Percentiles rank a stretch among this genome's conserved stretches.
These are phyloP conservation scores for Malassezia pachydermatis DNA, from an alignment of 1,284 basidiomycete species.

Conservation along the genomic window DNA sequence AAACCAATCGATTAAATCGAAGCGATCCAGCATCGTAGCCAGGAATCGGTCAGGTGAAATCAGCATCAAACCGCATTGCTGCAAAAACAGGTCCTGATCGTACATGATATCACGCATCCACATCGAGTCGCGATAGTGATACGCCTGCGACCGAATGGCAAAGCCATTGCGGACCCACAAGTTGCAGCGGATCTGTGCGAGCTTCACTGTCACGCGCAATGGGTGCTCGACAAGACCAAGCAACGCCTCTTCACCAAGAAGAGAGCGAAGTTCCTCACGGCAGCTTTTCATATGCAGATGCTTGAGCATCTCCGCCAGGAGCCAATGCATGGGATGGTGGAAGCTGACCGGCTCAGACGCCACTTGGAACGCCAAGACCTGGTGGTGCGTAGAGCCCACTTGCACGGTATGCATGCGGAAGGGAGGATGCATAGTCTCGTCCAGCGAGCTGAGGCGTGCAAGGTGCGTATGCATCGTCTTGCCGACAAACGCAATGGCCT, in stretches of 20 bases:
- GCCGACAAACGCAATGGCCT: constrained; percentile 62
- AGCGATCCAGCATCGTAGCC: constrained; percentile 78
- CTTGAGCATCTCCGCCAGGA: constrained; percentile 81
- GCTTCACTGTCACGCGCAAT: constrained; percentile 49
- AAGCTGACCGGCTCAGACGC: constrained; percentile 56
- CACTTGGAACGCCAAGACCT: constrained; percentile 54
- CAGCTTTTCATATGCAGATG: constrained; percentile 18
- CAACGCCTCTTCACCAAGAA: constrained; percentile 26
- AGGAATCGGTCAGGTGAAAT: constrained; percentile 69
- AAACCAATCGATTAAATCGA: constrained; percentile 71
- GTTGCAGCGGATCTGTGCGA: constrained; percentile 87
- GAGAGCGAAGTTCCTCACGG: neutral
- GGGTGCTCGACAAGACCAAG: constrained; percentile 38
- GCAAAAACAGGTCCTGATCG: constrained; percentile 86
- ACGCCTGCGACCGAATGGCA: constrained; percentile 83
- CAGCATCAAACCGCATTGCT: constrained; percentile 64
- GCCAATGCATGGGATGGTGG: constrained; percentile 86
- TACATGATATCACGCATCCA: constrained; percentile 81
- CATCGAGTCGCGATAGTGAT: constrained; percentile 93
- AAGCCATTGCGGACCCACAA: constrained; percentile 97
- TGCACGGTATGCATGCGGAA: constrained; percentile 48
- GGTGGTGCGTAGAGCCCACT: constrained; percentile 19
- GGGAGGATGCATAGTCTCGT: constrained; percentile 59
- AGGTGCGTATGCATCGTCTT: constrained; percentile 55
- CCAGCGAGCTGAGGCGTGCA: constrained; percentile 19